Evolutionary conservation across 306 rosid species (phyloP).

Genomic region (Castanea mollissima): DNA sequence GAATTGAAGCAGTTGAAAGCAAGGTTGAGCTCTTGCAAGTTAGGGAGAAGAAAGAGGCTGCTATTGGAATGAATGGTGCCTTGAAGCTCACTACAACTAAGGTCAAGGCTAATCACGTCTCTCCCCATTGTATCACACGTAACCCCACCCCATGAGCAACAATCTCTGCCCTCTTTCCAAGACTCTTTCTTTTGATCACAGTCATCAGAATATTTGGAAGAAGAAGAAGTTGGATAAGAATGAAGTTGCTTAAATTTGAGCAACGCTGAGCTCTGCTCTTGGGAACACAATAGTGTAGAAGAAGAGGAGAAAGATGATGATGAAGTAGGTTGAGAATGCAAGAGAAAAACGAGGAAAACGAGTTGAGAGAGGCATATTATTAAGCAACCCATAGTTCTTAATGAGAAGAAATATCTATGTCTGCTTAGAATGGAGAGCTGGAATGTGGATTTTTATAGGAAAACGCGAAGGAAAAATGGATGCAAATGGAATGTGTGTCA

Average conservation of each 20-base stretch:
- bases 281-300: constrained; percentile 2
- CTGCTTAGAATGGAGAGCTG: too few relatives aligned
- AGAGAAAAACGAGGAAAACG: too few relatives aligned
- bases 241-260: constrained; percentile 1
- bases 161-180: background rate
- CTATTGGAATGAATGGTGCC: constrained; percentile 8
- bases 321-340: too few relatives aligned
- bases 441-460: too few relatives aligned
- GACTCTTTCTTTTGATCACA: too few relatives aligned
- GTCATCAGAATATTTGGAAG: too few relatives aligned
- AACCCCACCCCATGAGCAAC: constrained; percentile 23
- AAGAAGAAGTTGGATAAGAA: too few relatives aligned
- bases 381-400: too few relatives aligned
- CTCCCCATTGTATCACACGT: background rate
- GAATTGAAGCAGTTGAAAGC: background rate
- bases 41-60: constrained; percentile 4
- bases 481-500: too few relatives aligned
- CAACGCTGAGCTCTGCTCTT: constrained; percentile 17
- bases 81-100: background rate
- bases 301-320: background rate
- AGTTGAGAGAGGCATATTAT: too few relatives aligned
- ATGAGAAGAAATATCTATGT: too few relatives aligned
- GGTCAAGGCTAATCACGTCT: constrained; percentile 8
- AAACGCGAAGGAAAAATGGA: too few relatives aligned
- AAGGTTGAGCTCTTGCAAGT: constrained; percentile 10